Conservation (phyloP, 177 flowering plant genomes). For the Vitis hybrid region DNA sequence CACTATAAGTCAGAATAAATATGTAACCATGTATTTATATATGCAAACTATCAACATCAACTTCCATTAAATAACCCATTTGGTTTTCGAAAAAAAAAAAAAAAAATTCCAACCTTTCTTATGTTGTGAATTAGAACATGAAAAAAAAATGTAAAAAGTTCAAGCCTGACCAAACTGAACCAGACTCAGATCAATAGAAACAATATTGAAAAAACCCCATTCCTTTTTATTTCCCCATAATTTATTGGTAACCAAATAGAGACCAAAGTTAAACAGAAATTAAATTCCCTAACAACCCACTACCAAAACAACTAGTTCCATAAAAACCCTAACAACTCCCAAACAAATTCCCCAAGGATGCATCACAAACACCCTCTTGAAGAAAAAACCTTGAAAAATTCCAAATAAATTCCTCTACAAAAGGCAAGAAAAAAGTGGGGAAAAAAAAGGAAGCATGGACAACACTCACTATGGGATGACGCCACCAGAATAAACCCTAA, state of each 20-base stretch:
- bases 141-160: not conserved
- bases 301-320: too few relatives aligned
- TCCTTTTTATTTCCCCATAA: not conserved
- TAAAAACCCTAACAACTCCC: too few relatives aligned
- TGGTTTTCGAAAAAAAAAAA: too few relatives aligned
- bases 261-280: not conserved
- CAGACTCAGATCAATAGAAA: not conserved
- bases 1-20: too few relatives aligned
- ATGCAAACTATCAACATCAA: too few relatives aligned
- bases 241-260: constrained; percentile 1
- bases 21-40: too few relatives aligned
- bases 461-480: constrained; percentile 2
- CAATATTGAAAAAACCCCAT: not conserved
- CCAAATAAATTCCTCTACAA: not conserved
- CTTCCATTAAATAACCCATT: too few relatives aligned
- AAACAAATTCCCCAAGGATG: too few relatives aligned
- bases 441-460: not conserved
- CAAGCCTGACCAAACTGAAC: not conserved
- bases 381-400: not conserved
- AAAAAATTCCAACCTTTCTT: too few relatives aligned
- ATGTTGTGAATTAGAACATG: too few relatives aligned
- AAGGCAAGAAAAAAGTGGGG: not conserved
- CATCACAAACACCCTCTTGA: not conserved
- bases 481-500: not conserved
- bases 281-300: too few relatives aligned